phyloP scores from a whole-genome alignment of 768 basidiomycete genomes.

The Termitomyces eurrhizus region DNA sequence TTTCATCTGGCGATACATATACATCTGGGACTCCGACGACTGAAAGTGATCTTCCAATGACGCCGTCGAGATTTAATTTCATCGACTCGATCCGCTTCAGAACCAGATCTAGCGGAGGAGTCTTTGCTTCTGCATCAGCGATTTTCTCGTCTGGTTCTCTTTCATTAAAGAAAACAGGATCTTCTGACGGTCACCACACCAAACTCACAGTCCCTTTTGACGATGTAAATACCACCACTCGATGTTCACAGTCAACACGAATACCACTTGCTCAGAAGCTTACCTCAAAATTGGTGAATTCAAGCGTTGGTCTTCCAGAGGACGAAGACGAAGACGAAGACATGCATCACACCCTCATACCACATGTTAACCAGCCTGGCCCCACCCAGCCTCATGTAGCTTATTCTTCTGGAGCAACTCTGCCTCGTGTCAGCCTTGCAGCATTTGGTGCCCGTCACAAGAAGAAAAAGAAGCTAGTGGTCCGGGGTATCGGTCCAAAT shows the following conservation, averaged over 20 bases:
- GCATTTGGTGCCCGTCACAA: slow-evolving; percentile 36
- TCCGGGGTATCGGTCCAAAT: slow-evolving; percentile 61
- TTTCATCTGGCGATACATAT: slow-evolving; percentile 57
- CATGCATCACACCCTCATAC: slow-evolving; percentile 12
- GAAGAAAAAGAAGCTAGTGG: slow-evolving; percentile 61
- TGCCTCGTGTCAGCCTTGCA: slow-evolving; percentile 34
- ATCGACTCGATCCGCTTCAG: slow-evolving; percentile 37
- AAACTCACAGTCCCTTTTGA: slow-evolving; percentile 14
- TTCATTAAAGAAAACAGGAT: slow-evolving; percentile 22
- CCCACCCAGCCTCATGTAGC: slow-evolving; percentile 31
- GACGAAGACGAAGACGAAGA: slow-evolving; percentile 26
- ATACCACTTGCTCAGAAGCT: slow-evolving; percentile 30
- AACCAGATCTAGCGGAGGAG: slow-evolving; percentile 26
- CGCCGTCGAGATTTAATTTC: slow-evolving; percentile 38
- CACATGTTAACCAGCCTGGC: slow-evolving; percentile 12
- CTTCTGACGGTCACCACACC: slow-evolving; percentile 11
- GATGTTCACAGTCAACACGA: slow-evolving; percentile 16
- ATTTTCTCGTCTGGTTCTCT: slow-evolving; percentile 27
- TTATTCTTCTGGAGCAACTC: slow-evolving; percentile 28
- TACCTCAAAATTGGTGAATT: slow-evolving; percentile 19
- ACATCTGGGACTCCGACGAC: slow-evolving; percentile 45
- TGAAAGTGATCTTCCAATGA: slow-evolving; percentile 36
- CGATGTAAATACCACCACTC: slow-evolving; percentile 6
- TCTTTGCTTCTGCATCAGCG: slow-evolving; percentile 27
- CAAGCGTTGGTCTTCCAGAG: slow-evolving; percentile 13